Conservation (phyloP, 345 rosid species). For the Tarenaya hassleriana region DNA sequence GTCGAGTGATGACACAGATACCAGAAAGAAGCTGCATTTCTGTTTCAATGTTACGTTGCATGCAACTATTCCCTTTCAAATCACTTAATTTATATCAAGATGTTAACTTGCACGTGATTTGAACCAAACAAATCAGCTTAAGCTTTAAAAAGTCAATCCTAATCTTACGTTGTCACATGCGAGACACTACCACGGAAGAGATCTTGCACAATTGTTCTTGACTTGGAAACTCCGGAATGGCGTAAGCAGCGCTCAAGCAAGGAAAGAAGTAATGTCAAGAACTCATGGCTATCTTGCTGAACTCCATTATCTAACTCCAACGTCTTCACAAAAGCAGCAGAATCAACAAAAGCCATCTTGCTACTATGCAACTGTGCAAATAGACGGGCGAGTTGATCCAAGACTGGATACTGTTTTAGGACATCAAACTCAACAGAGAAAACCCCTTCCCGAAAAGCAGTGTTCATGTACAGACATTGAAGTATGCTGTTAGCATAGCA, state of each 20-base stretch:
- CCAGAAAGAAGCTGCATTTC: background rate
- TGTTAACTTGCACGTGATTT: background rate
- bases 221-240: conserved; percentile 52
- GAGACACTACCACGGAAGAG: conserved; percentile 96
- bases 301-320: conserved; percentile 89
- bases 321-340: conserved; percentile 88
- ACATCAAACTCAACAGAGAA: conserved; percentile 77
- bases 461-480: conserved; percentile 85
- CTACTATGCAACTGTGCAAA: conserved; percentile 83
- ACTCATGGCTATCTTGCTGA: conserved; percentile 98
- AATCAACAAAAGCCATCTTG: conserved; percentile 75
- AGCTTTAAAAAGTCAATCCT: conserved; percentile 4
- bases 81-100: background rate
- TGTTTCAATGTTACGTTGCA: background rate
- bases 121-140: conserved; percentile 4
- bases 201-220: conserved; percentile 83
- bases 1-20: conserved; percentile 4
- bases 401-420: conserved; percentile 63
- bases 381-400: conserved; percentile 81
- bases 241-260: conserved; percentile 83
- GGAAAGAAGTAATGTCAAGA: conserved; percentile 82
- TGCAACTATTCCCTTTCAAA: background rate
- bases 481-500: conserved; percentile 98
- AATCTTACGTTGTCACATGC: conserved; percentile 91
- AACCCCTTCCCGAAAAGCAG: conserved; percentile 67